Evolutionary conservation across 768 basidiomycete species (phyloP).

Genomic region (Dioszegia crocea): DNA sequence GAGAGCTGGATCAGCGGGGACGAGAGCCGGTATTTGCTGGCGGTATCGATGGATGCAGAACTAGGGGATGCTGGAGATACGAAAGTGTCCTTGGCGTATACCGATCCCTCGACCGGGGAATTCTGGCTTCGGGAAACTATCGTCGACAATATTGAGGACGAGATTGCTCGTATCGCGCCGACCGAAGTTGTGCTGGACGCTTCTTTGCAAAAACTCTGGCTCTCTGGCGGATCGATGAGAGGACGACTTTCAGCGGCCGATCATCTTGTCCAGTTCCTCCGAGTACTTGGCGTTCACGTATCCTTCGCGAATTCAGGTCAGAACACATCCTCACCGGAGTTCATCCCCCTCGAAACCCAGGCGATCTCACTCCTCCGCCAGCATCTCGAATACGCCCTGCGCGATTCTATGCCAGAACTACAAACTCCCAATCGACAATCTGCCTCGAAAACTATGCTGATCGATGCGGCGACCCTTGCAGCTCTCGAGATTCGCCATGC

Average conservation of each 20-base stretch:
- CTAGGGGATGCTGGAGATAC: neutral
- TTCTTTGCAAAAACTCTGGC: slow-evolving; percentile 12
- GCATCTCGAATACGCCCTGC: slow-evolving; percentile 42
- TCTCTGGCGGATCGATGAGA: neutral
- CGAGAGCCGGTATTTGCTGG: slow-evolving; percentile 85
- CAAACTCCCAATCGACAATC: slow-evolving; percentile 31
- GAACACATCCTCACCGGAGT: neutral
- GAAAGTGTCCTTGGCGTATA: slow-evolving; percentile 73
- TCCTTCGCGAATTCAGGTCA: slow-evolving; percentile 27
- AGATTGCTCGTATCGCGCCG: slow-evolving; percentile 74
- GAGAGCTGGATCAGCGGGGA: slow-evolving; percentile 79
- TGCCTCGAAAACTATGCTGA: slow-evolving; percentile 35
- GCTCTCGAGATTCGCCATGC: slow-evolving; percentile 48
- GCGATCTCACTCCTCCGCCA: slow-evolving; percentile 34
- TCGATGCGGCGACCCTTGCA: slow-evolving; percentile 48
- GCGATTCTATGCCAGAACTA: slow-evolving; percentile 42
- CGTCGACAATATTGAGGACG: slow-evolving; percentile 64
- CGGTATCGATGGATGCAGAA: slow-evolving; percentile 53
- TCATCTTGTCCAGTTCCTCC: slow-evolving; percentile 24
- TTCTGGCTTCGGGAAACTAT: slow-evolving; percentile 70
- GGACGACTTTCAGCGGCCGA: neutral
- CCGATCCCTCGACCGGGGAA: slow-evolving; percentile 85
- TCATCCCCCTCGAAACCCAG: slow-evolving; percentile 19
- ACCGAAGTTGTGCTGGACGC: slow-evolving; percentile 69
- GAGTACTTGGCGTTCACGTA: slow-evolving; percentile 29